Evolutionary conservation across 2,329 filamentous ascomycete species (phyloP).

Genomic region (Aspergillus cejpii): DNA sequence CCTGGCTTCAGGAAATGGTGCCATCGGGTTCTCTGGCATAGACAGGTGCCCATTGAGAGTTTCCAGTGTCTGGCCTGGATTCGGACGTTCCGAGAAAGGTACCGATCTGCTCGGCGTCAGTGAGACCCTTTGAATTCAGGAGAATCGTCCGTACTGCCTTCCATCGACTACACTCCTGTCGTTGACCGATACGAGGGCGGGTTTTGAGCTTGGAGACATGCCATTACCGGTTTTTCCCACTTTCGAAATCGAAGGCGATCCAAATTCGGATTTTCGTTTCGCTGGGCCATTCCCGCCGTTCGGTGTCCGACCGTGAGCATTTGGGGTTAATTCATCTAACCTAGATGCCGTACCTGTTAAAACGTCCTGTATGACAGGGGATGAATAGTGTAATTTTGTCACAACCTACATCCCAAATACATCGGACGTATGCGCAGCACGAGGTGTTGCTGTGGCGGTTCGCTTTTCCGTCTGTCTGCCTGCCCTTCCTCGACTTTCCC

Average conservation of each 20-base stretch:
- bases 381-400: neutral
- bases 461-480: slow-evolving; percentile 58
- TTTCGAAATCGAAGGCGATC: slow-evolving; percentile 42
- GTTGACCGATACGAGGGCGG: slow-evolving; percentile 33
- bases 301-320: slow-evolving; percentile 43
- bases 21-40: slow-evolving; percentile 61
- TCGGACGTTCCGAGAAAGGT: slow-evolving; percentile 67
- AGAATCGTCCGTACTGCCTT: slow-evolving; percentile 32
- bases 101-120: slow-evolving; percentile 42
- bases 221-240: slow-evolving; percentile 40
- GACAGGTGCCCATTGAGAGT: slow-evolving; percentile 71
- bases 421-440: slow-evolving; percentile 56
- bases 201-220: slow-evolving; percentile 46
- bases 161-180: slow-evolving; percentile 23
- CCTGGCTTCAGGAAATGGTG: slow-evolving; percentile 66
- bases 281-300: slow-evolving; percentile 38
- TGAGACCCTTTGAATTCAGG: neutral
- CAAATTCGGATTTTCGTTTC: slow-evolving; percentile 49
- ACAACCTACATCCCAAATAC: slow-evolving; percentile 72
- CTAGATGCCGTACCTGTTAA: slow-evolving; percentile 28
- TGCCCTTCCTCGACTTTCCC: slow-evolving; percentile 61
- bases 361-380: neutral
- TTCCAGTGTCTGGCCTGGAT: slow-evolving; percentile 75
- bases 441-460: slow-evolving; percentile 50
- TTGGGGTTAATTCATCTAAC: slow-evolving; percentile 63